phyloP scores from a whole-genome alignment of 2,329 filamentous ascomycete species.

The Fusarium subglutinans region DNA sequence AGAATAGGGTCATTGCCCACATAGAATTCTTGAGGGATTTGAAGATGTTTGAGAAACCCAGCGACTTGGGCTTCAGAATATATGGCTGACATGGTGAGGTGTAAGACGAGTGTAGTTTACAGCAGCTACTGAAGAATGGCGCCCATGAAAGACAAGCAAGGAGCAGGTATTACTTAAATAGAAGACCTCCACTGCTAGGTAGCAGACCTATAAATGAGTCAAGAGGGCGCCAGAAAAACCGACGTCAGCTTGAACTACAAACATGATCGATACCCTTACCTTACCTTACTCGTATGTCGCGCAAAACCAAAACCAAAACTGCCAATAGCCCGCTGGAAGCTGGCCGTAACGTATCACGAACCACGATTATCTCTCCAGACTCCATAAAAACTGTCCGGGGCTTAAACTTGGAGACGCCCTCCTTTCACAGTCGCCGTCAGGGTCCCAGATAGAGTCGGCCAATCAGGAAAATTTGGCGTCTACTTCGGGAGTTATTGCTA shows the following conservation, averaged over 20 bases:
- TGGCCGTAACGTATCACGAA: constrained; percentile 26
- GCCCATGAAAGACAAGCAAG: neutral
- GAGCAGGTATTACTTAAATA: neutral
- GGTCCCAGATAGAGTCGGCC: constrained; percentile 13
- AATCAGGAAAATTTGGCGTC: constrained; percentile 42
- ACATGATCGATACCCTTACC: constrained; percentile 5
- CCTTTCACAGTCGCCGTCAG: constrained; percentile 16
- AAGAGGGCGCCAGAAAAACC: constrained; percentile 15
- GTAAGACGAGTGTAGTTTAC: neutral
- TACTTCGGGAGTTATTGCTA: constrained; percentile 38
- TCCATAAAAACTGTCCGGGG: constrained; percentile 29
- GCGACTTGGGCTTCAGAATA: constrained; percentile 44
- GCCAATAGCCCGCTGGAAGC: constrained; percentile 9
- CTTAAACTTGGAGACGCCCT: constrained; percentile 22
- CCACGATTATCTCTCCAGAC: constrained; percentile 11
- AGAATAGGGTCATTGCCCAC: constrained; percentile 40
- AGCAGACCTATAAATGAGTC: constrained; percentile 15
- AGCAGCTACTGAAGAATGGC: neutral
- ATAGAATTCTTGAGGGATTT: constrained; percentile 43
- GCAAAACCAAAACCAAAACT: constrained; percentile 19
- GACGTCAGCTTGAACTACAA: constrained; percentile 25
- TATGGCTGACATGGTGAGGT: constrained; percentile 39
- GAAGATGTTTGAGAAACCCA: constrained; percentile 42
- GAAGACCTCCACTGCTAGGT: neutral
- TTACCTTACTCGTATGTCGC: constrained; percentile 27